phyloP scores from a whole-genome alignment of 805 yeast species.

The Ogataea degrootiae region DNA sequence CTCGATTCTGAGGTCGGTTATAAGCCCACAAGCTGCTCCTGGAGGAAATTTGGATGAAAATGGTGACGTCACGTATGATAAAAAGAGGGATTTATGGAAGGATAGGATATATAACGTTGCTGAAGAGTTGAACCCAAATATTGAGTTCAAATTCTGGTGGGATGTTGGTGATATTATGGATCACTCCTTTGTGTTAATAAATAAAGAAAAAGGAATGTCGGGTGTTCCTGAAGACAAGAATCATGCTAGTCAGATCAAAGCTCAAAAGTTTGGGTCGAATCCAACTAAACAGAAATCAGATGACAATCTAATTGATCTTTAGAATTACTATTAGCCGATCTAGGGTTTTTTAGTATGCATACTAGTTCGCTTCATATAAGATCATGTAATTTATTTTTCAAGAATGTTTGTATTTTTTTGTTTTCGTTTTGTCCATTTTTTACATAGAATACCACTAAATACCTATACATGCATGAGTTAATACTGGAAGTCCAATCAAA shows the following conservation, averaged over 20 bases:
- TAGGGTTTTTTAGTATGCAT: too few species aligned
- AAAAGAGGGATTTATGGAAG: constrained; percentile 53
- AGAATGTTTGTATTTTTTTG: too few species aligned
- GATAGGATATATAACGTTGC: constrained; percentile 42
- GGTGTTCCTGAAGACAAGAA: not conserved
- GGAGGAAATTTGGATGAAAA: not conserved
- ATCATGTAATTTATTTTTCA: too few species aligned
- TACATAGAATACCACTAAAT: too few species aligned
- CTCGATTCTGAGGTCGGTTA: not conserved
- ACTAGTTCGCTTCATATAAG: too few species aligned
- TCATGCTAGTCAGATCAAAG: not conserved
- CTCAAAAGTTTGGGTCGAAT: not conserved
- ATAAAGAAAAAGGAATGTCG: not conserved
- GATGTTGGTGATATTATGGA: constrained; percentile 36
- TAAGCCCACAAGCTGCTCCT: not conserved
- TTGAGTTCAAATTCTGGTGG: constrained; percentile 41
- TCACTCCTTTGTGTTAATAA: constrained; percentile 23
- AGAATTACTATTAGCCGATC: not conserved
- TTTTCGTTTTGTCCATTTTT: too few species aligned
- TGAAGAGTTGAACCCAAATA: constrained; percentile 34
- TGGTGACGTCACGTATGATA: constrained; percentile 34
- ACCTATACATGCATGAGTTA: too few species aligned
- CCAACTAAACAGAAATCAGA: not conserved
- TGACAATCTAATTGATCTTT: not conserved
- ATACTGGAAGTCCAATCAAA: too few species aligned